Evolutionary conservation across 2,329 filamentous ascomycete species (phyloP).

Genomic region (Penicillium sp.): DNA sequence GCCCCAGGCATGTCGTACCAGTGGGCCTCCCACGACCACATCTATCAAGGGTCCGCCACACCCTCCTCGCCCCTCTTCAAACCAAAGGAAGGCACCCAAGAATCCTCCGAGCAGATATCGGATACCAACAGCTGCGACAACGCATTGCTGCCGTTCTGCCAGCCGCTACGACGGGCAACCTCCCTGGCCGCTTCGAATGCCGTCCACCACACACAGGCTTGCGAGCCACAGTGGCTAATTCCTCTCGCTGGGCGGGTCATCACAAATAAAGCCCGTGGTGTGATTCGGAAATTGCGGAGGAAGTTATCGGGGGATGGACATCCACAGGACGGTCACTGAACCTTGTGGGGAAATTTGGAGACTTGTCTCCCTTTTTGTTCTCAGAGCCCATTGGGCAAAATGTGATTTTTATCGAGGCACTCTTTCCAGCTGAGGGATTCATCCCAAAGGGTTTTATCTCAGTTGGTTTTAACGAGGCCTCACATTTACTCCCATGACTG

Average conservation of each 20-base stretch:
- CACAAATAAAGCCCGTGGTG: not conserved
- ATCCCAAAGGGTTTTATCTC: constrained; percentile 1
- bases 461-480: constrained; percentile 8
- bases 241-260: not conserved
- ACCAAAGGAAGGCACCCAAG: too few relatives aligned
- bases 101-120: not conserved
- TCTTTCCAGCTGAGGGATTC: constrained; percentile 3
- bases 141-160: not conserved
- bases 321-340: not conserved
- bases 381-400: not conserved
- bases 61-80: too few relatives aligned
- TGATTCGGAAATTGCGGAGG: not conserved
- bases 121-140: not conserved
- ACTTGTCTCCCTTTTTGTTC: not conserved
- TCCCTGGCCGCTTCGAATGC: not conserved
- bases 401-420: not conserved
- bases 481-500: not conserved
- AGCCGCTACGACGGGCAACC: not conserved
- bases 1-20: constrained; percentile 1
- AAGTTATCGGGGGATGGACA: not conserved
- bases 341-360: not conserved
- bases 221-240: constrained; percentile 1
- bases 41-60: not conserved
- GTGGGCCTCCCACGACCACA: constrained; percentile 4
- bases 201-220: not conserved